phyloP scores from a whole-genome alignment of 768 basidiomycete genomes.

The Mycena indigotica region DNA sequence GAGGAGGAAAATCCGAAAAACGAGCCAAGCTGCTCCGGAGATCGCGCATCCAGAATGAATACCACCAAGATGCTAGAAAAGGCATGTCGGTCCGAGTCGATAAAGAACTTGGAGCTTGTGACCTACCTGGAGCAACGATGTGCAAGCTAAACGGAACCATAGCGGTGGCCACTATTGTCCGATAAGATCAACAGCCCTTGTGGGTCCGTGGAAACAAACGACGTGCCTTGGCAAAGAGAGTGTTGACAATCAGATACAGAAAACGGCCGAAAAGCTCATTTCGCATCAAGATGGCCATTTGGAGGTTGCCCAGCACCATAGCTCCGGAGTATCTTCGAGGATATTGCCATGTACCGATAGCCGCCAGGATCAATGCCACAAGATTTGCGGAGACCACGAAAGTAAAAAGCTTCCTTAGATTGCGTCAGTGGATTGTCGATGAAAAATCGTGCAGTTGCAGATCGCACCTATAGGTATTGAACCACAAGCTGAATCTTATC shows the following conservation, averaged over 20 bases:
- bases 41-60: conserved; percentile 83
- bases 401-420: conserved; percentile 71
- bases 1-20: conserved; percentile 59
- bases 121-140: conserved; percentile 56
- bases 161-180: conserved; percentile 52
- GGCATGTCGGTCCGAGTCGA: too few relatives aligned
- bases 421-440: neutral
- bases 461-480: conserved; percentile 72
- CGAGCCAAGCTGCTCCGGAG: conserved; percentile 74
- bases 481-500: conserved; percentile 71
- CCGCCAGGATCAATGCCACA: conserved; percentile 60
- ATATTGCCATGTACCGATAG: conserved; percentile 67
- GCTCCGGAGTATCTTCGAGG: conserved; percentile 67
- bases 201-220: neutral
- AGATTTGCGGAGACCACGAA: conserved; percentile 62
- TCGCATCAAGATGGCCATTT: conserved; percentile 71
- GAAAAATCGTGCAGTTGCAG: neutral
- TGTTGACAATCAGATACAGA: conserved; percentile 72
- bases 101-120: too few relatives aligned
- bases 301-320: conserved; percentile 74
- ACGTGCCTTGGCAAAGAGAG: conserved; percentile 72
- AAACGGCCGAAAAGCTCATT: conserved; percentile 84
- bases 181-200: neutral
- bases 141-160: conserved; percentile 68
- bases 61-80: conserved; percentile 72